Conservation (phyloP, 2,329 filamentous ascomycete species). For the Beauveria sp. region DNA sequence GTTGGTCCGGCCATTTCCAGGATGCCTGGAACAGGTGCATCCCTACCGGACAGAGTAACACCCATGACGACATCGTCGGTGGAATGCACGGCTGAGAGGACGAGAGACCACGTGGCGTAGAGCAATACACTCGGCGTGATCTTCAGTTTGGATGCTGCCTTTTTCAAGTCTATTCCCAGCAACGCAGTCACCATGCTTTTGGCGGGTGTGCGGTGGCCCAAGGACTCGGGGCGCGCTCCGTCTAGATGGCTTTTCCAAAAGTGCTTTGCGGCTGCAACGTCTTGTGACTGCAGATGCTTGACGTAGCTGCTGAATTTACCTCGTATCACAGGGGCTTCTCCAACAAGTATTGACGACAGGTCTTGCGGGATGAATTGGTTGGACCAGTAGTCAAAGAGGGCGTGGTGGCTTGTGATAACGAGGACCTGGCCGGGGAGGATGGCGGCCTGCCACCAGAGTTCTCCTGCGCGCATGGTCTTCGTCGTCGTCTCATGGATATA, state of each 20-base stretch:
- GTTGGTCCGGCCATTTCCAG: constrained; percentile 13
- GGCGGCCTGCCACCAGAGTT: background rate
- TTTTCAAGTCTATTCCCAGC: background rate
- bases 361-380: background rate
- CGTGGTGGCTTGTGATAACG: background rate
- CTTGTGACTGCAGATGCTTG: background rate
- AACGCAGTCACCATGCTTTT: background rate
- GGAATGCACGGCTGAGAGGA: background rate
- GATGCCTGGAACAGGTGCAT: constrained; percentile 12
- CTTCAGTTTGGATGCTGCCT: background rate
- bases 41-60: constrained; percentile 15
- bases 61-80: constrained; percentile 14
- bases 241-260: background rate
- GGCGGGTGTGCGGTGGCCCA: background rate
- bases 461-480: background rate
- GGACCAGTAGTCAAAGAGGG: background rate
- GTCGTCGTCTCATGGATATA: background rate
- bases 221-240: background rate
- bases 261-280: background rate
- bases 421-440: background rate
- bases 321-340: background rate
- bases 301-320: background rate
- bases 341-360: background rate
- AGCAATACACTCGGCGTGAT: background rate
- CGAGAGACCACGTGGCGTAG: background rate